Base-by-base conservation (phyloP, 1,284 basidiomycete genomes). In the Vanrija sp. region DNA sequence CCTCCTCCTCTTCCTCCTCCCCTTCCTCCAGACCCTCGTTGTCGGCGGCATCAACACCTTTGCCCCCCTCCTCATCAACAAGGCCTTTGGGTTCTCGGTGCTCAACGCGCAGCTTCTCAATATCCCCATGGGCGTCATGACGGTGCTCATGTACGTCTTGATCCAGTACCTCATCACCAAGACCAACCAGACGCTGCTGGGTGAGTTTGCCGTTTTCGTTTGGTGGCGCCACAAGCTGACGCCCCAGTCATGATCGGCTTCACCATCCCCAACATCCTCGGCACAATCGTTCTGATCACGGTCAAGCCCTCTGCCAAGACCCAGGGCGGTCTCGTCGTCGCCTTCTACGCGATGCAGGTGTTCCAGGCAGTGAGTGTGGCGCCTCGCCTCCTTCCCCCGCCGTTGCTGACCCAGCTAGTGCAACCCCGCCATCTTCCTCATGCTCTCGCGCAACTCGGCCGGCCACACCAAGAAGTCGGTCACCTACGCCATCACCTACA, bases 21-120 rank as follows among this genome's bases (percentile, higher is more conserved):
- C 60, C 15, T 50, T 67, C 41, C 59, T 60, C 46, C 51, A 67
- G 38, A 63, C 63, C 15, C 43, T 54, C 35, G 15, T 69, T 5
- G 65, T 68, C 8, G 69, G 69, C 25, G 68, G 69, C 22, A 49
- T 69, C 36, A 49, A 48, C 51, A 65, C 62, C 15, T 67, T 65
- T 51, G 51, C 46, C 36, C 35, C 38, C 6, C 43, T 67, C 2
- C 52, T 67, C 8, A 61, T 67, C 49, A 65, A 60, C 41, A 20
- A 49, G 39, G 62, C 59, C 0, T 64, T 63, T 46, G 57, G 57
- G 10, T 62, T 65, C 51, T 46, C 41, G 38, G 59, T 58, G 22
- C 37, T 47, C 5, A 46, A 53, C 15, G 51, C 55, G 41, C 61
- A 63, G 43, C 53, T 66, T 6, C 50, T 66, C 19, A 52, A 53